Percentiles rank a stretch among this genome's conserved stretches.
Conservation (phyloP, 2,329 filamentous ascomycete genomes). For the Stemphylium vesicarium region DNA sequence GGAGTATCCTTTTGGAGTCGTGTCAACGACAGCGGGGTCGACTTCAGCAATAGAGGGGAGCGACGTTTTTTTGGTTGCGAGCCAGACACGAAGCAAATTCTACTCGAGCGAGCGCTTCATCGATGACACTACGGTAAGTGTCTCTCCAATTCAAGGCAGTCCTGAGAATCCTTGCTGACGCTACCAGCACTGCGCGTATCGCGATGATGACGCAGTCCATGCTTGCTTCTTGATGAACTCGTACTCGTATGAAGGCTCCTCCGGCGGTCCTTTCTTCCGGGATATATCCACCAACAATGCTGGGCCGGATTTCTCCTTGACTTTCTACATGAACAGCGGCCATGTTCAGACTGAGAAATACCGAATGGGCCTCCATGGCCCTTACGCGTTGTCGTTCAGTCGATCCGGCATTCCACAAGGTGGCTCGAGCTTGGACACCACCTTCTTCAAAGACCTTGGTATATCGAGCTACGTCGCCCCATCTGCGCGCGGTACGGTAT, state of each 20-base stretch:
- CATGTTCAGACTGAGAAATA: constrained; percentile 65
- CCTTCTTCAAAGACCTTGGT: constrained; percentile 65
- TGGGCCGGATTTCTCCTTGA: constrained; percentile 63
- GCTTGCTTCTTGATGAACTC: constrained; percentile 67
- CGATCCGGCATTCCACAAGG: constrained; percentile 61
- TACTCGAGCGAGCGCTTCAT: constrained; percentile 74
- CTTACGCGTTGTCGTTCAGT: constrained; percentile 68
- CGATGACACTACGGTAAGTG: constrained; percentile 56
- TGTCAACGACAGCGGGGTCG: constrained; percentile 61
- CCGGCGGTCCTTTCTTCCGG: constrained; percentile 67
- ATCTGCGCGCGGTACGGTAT: constrained; percentile 64
- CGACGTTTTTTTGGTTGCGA: constrained; percentile 62
- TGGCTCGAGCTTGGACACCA: constrained; percentile 55
- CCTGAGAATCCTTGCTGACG: background rate
- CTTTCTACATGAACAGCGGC: constrained; percentile 72
- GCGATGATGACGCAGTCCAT: constrained; percentile 56
- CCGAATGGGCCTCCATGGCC: constrained; percentile 69
- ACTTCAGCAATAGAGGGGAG: constrained; percentile 62
- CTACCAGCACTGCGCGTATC: constrained; percentile 63
- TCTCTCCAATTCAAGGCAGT: background rate
- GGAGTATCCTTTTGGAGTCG: constrained; percentile 49
- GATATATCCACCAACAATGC: constrained; percentile 69
- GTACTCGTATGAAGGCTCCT: constrained; percentile 65
- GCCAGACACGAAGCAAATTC: constrained; percentile 72
- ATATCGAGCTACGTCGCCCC: constrained; percentile 65